Evolutionary conservation across 305 asterid species (phyloP).

Genomic region (Solanum chacoense): DNA sequence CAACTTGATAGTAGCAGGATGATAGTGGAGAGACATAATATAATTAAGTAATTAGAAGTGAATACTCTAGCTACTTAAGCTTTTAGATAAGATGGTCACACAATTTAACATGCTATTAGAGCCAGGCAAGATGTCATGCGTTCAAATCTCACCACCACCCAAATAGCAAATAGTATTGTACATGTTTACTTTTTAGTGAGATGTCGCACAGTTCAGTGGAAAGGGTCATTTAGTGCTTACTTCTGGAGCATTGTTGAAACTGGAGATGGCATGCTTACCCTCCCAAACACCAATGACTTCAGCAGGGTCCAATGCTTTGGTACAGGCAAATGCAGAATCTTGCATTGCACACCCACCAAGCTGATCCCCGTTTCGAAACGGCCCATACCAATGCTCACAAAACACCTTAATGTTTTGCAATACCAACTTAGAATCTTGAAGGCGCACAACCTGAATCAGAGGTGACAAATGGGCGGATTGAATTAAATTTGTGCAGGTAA

Average conservation of each 20-base stretch:
- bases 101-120: background rate
- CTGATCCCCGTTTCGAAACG: conserved; percentile 86
- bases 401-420: conserved; percentile 42
- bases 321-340: conserved; percentile 82
- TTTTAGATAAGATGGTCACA: background rate
- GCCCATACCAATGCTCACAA: conserved; percentile 91
- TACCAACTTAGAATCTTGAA: conserved; percentile 15
- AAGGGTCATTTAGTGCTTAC: conserved; percentile 4
- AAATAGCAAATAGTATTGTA: background rate
- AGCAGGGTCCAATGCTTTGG: conserved; percentile 40
- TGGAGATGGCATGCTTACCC: conserved; percentile 30
- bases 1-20: background rate
- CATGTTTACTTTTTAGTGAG: background rate
- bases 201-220: background rate
- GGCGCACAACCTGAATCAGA: background rate
- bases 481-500: background rate
- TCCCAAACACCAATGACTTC: conserved; percentile 55
- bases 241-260: conserved; percentile 16
- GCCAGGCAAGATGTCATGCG: background rate
- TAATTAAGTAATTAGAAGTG: background rate
- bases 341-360: conserved; percentile 88
- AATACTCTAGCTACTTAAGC: background rate
- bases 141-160: background rate
- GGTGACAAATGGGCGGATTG: background rate
- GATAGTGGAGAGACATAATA: background rate